Percentiles rank a stretch among this genome's conserved stretches.
Conservation (phyloP, 768 basidiomycete genomes). For the Amanita molliuscula region DNA sequence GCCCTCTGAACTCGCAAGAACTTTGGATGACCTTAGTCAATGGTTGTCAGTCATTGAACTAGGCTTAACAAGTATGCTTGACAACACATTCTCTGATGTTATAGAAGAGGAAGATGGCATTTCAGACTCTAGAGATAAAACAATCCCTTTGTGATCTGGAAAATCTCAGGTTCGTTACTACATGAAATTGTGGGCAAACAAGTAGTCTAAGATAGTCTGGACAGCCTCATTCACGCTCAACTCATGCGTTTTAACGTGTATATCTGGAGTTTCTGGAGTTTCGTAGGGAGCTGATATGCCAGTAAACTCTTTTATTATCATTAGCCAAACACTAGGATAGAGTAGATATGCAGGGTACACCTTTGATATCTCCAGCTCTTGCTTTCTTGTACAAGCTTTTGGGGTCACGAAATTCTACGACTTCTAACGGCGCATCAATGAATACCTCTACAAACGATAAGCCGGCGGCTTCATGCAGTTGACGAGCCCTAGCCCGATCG, state of each 20-base stretch:
- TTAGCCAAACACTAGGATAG: neutral
- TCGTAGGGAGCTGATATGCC: slow-evolving; percentile 98
- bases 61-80: slow-evolving; percentile 62
- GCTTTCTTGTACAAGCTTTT: slow-evolving; percentile 98
- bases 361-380: slow-evolving; percentile 90
- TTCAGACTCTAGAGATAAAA: slow-evolving; percentile 10
- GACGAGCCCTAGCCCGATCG: slow-evolving; percentile 75
- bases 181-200: slow-evolving; percentile 38
- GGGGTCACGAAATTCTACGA: slow-evolving; percentile 89
- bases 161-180: neutral
- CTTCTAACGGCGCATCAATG: slow-evolving; percentile 80
- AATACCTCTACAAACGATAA: slow-evolving; percentile 92
- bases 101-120: slow-evolving; percentile 60
- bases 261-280: slow-evolving; percentile 72
- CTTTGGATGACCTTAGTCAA: slow-evolving; percentile 62
- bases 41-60: slow-evolving; percentile 71
- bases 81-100: slow-evolving; percentile 35
- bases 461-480: slow-evolving; percentile 63
- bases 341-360: slow-evolving; percentile 29
- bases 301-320: slow-evolving; percentile 71
- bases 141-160: neutral
- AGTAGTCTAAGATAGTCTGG: slow-evolving; percentile 68
- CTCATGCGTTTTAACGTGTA: slow-evolving; percentile 87
- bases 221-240: slow-evolving; percentile 72
- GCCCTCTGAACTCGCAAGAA: slow-evolving; percentile 59